Conservation (phyloP, 129 eudicot genomes). For the Rutidosis leptorrhynchoides region DNA sequence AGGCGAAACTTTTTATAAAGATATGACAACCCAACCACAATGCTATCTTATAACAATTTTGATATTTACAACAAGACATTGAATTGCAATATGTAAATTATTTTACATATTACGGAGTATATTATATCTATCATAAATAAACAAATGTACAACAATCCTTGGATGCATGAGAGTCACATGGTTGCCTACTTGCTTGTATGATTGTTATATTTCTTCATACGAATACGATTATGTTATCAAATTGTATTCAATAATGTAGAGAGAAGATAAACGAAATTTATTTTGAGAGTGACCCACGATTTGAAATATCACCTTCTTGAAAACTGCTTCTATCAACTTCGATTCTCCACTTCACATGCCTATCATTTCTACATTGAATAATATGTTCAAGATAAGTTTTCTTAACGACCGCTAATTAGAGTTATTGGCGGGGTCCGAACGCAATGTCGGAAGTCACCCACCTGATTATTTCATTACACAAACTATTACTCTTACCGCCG, state of each 20-base stretch:
- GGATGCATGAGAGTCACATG: not conserved
- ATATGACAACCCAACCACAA: no score
- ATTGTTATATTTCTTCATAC: not conserved
- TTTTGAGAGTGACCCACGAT: constrained; percentile 16
- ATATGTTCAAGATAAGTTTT: not conserved
- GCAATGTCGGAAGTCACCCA: no score
- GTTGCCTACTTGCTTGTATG: not conserved
- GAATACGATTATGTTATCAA: constrained; percentile 19
- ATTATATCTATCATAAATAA: not conserved
- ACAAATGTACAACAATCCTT: not conserved
- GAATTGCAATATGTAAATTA: no score
- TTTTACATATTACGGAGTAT: no score
- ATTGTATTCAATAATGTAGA: constrained; percentile 19
- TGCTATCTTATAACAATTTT: no score
- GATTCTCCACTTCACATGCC: constrained; percentile 31
- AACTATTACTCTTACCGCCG: no score
- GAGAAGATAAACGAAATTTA: not conserved
- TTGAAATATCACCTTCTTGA: constrained; percentile 15
- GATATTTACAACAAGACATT: no score
- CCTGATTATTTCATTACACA: no score
- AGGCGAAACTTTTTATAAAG: no score
- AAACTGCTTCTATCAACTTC: constrained; percentile 14
- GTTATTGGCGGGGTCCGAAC: no score
- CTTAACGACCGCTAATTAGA: no score
- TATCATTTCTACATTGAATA: constrained; percentile 7